phyloP scores from a whole-genome alignment of 352 stramenopile genomes.

The Pythium folliculosum region DNA sequence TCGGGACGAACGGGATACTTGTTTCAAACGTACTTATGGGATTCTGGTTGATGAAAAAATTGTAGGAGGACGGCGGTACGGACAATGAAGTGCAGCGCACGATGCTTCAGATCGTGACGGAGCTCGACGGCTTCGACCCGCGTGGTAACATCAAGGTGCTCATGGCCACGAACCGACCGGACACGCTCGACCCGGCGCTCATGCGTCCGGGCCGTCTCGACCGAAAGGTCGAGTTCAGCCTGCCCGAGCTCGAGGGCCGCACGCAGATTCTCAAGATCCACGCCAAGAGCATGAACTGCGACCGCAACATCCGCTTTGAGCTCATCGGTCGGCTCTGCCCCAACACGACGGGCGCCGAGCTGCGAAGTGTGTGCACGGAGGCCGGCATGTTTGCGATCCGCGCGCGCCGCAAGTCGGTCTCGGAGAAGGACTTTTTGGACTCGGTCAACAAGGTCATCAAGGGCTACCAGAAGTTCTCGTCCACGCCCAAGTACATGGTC shows the following conservation, averaged over 20 bases:
- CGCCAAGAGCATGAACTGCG: conserved; percentile 99
- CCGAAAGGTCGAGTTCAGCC: conserved; percentile 99
- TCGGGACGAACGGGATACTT: too few species aligned
- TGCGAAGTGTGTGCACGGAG: conserved; percentile 98
- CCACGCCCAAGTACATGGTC: conserved; percentile 99
- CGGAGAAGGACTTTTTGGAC: conserved; percentile 99
- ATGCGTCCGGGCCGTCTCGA: conserved; percentile 96
- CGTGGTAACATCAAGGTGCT: conserved; percentile 99
- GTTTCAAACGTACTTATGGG: not conserved
- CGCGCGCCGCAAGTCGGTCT: conserved; percentile 97
- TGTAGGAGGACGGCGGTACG: conserved; percentile 90
- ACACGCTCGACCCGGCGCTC: conserved; percentile 96
- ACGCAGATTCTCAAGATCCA: conserved; percentile 99
- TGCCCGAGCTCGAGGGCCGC: conserved; percentile 97
- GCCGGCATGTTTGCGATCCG: conserved; percentile 99
- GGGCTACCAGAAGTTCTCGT: conserved; percentile 99
- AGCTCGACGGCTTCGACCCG: conserved; percentile 99
- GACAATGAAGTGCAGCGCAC: conserved; percentile 99
- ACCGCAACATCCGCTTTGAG: conserved; percentile 99
- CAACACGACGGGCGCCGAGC: conserved; percentile 98
- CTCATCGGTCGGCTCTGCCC: conserved; percentile 97
- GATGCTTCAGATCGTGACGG: conserved; percentile 99
- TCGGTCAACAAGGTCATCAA: conserved; percentile 99
- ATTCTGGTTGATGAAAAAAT: too few species aligned
- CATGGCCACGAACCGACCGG: conserved; percentile 98